Percentiles rank a stretch among this genome's conserved stretches.
Evolutionary conservation across 106 monocot genomes (phyloP).

Genomic region (Dendrobium nobile): DNA sequence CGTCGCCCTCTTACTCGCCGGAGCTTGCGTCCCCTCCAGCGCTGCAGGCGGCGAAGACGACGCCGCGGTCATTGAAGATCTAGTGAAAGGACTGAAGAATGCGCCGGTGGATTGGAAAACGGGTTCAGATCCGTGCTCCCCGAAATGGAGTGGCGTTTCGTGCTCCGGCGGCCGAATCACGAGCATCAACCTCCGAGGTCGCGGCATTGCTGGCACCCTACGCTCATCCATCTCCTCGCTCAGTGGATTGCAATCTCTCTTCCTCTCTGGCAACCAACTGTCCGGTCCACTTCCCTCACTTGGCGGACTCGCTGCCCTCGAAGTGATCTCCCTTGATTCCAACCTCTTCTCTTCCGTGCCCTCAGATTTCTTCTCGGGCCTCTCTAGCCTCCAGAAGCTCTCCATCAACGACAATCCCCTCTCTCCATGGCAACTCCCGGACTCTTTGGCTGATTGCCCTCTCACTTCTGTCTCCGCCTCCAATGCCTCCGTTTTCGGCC

Average conservation of each 20-base stretch:
- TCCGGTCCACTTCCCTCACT: conserved; percentile 55
- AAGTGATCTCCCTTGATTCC: conserved; percentile 29
- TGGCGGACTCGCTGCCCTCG: conserved; percentile 27
- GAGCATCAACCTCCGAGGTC: conserved; percentile 31
- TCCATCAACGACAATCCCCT: conserved; percentile 62
- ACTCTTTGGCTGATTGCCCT: conserved; percentile 10
- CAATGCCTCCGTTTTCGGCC: conserved; percentile 44
- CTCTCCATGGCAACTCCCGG: conserved; percentile 43
- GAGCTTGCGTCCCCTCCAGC: background rate
- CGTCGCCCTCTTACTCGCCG: background rate
- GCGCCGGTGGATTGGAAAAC: conserved; percentile 1
- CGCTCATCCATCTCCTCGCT: conserved; percentile 34
- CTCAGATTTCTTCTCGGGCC: conserved; percentile 44
- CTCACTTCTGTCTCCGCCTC: conserved; percentile 46
- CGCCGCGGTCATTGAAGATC: background rate
- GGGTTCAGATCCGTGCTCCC: conserved; percentile 3
- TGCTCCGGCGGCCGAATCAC: conserved; percentile 44
- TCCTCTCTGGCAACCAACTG: conserved; percentile 45
- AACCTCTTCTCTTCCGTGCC: conserved; percentile 58
- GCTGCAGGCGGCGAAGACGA: background rate
- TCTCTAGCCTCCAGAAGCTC: conserved; percentile 37
- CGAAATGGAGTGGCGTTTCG: conserved; percentile 43
- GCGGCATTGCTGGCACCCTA: conserved; percentile 29
- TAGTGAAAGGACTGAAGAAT: background rate
- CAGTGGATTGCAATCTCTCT: conserved; percentile 31